Percentiles rank a stretch among this genome's conserved stretches.
These are phyloP conservation scores for Lactarius sanguifluus DNA, from an alignment of 768 basidiomycete species.

Conservation along the genomic window DNA sequence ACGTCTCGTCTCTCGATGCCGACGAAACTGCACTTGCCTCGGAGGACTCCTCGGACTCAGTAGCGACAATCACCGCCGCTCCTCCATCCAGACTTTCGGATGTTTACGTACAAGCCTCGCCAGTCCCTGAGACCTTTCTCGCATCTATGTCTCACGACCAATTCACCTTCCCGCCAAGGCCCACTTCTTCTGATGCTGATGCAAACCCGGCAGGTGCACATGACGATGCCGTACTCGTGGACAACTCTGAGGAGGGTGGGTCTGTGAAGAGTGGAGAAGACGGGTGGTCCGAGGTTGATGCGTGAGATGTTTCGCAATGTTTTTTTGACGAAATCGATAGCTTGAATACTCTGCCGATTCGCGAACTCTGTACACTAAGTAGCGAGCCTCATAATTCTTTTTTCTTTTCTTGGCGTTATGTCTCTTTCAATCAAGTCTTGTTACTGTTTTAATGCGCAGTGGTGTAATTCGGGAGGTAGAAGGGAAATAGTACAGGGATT, in stretches of 20 bases:
- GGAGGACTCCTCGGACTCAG: conserved; percentile 8
- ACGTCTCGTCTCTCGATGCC: background rate
- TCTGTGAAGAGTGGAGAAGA: conserved; percentile 15
- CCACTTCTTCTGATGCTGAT: background rate
- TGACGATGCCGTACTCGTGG: conserved; percentile 17
- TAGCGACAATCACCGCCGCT: background rate
- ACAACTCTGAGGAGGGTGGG: conserved; percentile 13
- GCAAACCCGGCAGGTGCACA: background rate
- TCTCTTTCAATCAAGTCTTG: background rate
- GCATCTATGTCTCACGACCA: conserved; percentile 18
- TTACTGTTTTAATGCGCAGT: no score
- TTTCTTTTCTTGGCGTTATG: background rate
- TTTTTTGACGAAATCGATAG: background rate
- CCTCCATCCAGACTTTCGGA: background rate
- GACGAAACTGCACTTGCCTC: background rate
- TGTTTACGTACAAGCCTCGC: background rate
- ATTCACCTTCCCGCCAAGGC: conserved; percentile 21
- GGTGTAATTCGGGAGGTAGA: no score
- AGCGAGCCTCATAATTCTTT: background rate
- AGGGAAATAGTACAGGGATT: no score
- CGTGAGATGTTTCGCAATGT: background rate
- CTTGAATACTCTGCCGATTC: background rate
- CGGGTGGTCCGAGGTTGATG: conserved; percentile 22
- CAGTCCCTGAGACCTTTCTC: conserved; percentile 15
- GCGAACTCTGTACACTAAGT: background rate